phyloP scores from a whole-genome alignment of 805 yeast genomes.

The Metschnikowia proteae region DNA sequence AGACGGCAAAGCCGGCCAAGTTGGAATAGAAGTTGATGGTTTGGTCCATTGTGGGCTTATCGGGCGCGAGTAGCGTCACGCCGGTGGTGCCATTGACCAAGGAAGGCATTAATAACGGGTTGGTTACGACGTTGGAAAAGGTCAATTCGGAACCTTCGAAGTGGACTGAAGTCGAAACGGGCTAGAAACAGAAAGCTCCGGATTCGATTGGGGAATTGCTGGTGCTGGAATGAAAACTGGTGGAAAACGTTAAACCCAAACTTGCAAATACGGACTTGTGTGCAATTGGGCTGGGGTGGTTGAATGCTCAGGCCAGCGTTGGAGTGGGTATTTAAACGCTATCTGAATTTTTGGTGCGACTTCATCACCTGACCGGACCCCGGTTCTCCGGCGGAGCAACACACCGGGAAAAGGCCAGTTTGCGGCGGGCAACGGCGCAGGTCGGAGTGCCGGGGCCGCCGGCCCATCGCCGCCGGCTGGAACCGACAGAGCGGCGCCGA shows the following conservation, averaged over 20 bases:
- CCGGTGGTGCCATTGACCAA: constrained; percentile 56
- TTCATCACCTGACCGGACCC: constrained; percentile 18
- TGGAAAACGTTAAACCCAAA: no score
- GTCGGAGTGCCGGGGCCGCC: no score
- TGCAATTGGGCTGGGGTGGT: background rate
- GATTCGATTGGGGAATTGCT: no score
- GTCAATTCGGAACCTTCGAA: no score
- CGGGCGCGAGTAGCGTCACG: constrained; percentile 51
- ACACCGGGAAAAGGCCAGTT: no score
- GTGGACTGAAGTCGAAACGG: no score
- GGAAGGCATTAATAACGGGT: constrained; percentile 11
- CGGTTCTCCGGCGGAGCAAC: constrained; percentile 8
- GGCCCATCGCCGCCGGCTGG: no score
- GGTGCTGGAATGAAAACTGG: no score
- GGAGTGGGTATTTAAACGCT: constrained; percentile 1
- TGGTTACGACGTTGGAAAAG: no score
- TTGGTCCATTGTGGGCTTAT: constrained; percentile 37
- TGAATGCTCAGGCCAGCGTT: background rate
- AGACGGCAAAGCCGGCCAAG: constrained; percentile 31
- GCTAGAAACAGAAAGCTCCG: no score
- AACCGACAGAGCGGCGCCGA: no score
- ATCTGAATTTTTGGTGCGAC: constrained; percentile 6
- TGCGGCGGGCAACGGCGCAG: background rate
- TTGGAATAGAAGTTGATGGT: constrained; percentile 57
- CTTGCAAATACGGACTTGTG: no score